Evolutionary conservation across 179 eudicot species (phyloP), one percentile per base, ranked within the genome.

Genomic region (Amaranthus tricolor): DNA sequence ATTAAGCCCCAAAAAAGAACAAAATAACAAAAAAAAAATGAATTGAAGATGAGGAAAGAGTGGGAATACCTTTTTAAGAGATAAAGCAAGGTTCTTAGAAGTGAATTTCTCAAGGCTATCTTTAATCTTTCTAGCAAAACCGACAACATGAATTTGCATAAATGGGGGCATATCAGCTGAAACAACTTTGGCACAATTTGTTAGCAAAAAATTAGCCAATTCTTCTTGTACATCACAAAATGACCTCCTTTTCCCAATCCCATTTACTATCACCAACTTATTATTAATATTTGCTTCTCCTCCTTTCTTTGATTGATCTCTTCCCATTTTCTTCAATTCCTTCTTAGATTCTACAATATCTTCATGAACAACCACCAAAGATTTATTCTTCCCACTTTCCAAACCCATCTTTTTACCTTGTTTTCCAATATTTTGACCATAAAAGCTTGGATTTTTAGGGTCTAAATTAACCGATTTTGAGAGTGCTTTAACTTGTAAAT

Each of bases 41-140:
- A 48, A 54, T 47, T 6, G 31, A 59, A 3, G 6, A 10, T 24
- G 4, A 45, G 12, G 19, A 11, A 65, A 12, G 31, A 11, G 51
- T 15, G 55, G 1, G 5, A 6, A 21, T 81, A 90, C 97, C 97
- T 92, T 94, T 80, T 94, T 91, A 20, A 94, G 96, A 52, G 94
- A 82, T 12, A 82, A 82, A 63, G 97, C 98, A 76, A 94, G 94
- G 70, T 86, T 74, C 68, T 83, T 94, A 69, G 97, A 84, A 76
- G 89, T 88, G 86, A 94, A 94, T 75, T 90, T 94, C 75, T 94
- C 98, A 80, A 94, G 80, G 77, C 97, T 92, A 82, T 94, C 98
- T 82, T 75, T 78, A 60, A 91, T 76, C 76, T 92, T 90, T 80
- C 98, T 94, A 68, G 98, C 94, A 86, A 82, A 85, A 76, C 89